Evolutionary conservation across 192 early-diverging fungal genomes (phyloP).

Genomic region (Coemansia sp.): DNA sequence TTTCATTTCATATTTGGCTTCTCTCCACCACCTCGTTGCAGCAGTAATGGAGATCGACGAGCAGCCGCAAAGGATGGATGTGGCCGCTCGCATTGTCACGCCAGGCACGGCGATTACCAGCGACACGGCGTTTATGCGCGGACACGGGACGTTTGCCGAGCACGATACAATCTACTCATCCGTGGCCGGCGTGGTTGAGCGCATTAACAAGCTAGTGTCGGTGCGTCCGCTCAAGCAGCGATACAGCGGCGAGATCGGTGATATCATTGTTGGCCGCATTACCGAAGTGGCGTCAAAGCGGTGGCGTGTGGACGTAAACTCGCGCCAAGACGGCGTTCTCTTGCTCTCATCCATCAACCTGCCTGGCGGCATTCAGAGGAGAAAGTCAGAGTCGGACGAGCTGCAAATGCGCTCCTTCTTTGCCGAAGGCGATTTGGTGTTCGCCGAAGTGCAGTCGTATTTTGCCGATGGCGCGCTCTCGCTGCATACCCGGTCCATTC

Average conservation of each 20-base stretch:
- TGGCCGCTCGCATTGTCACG: slow-evolving; percentile 39
- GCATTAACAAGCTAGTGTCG: slow-evolving; percentile 93
- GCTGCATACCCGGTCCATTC: slow-evolving; percentile 83
- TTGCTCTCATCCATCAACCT: slow-evolving; percentile 88
- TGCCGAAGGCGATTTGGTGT: slow-evolving; percentile 88
- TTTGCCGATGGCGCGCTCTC: slow-evolving; percentile 83
- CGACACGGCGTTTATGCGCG: slow-evolving; percentile 51
- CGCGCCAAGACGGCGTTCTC: slow-evolving; percentile 80
- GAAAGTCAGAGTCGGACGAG: slow-evolving; percentile 94
- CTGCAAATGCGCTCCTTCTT: slow-evolving; percentile 95
- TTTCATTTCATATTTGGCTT: not conserved
- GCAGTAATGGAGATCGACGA: slow-evolving; percentile 34
- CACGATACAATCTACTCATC: slow-evolving; percentile 71
- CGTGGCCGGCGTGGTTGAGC: slow-evolving; percentile 85
- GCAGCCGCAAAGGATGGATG: not conserved
- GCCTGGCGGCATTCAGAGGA: slow-evolving; percentile 89
- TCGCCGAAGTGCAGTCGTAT: slow-evolving; percentile 84
- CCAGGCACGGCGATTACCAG: slow-evolving; percentile 42
- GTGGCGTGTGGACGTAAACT: slow-evolving; percentile 92
- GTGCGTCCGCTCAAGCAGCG: slow-evolving; percentile 83
- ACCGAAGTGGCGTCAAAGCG: slow-evolving; percentile 85
- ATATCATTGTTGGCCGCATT: slow-evolving; percentile 93
- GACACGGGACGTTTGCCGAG: slow-evolving; percentile 85
- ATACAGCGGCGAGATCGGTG: slow-evolving; percentile 92
- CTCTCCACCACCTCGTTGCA: not conserved